Percentiles rank a stretch among this genome's conserved stretches.
Evolutionary conservation across 768 basidiomycete genomes (phyloP).

Genomic region (Pisolithus albus): DNA sequence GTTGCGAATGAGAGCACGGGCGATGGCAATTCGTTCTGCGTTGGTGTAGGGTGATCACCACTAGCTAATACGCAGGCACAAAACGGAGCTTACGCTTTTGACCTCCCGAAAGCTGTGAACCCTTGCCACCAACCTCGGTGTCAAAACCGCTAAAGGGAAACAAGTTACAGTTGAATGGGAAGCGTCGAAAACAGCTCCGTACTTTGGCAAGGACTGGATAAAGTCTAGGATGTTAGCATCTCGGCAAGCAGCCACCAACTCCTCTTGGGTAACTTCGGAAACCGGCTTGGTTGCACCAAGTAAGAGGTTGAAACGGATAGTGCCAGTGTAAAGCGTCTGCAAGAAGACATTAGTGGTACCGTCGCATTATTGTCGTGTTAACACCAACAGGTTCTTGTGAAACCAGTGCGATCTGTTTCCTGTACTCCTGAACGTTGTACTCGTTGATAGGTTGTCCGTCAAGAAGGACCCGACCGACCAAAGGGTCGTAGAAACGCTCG

Average conservation of each 20-base stretch:
- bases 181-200: slow-evolving; percentile 20
- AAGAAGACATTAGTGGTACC: neutral
- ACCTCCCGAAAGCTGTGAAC: slow-evolving; percentile 36
- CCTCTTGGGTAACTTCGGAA: slow-evolving; percentile 76
- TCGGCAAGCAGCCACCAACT: slow-evolving; percentile 79
- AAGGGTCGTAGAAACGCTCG: slow-evolving; percentile 80
- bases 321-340: slow-evolving; percentile 79
- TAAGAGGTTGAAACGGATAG: slow-evolving; percentile 84
- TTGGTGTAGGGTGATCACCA: neutral
- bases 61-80: neutral
- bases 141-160: slow-evolving; percentile 15
- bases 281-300: slow-evolving; percentile 76
- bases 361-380: slow-evolving; percentile 3
- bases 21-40: slow-evolving; percentile 70
- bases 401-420: slow-evolving; percentile 82
- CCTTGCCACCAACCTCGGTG: no score
- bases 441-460: slow-evolving; percentile 71
- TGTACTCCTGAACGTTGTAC: slow-evolving; percentile 80
- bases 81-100: slow-evolving; percentile 58
- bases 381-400: slow-evolving; percentile 68
- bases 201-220: slow-evolving; percentile 78
- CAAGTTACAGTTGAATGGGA: slow-evolving; percentile 38
- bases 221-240: slow-evolving; percentile 91
- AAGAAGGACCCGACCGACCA: slow-evolving; percentile 63
- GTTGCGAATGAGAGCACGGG: slow-evolving; percentile 84